These are phyloP conservation scores for Tetrapyrgos nigripes DNA, from an alignment of 1,284 basidiomycete genomes.

Conservation along the genomic window DNA sequence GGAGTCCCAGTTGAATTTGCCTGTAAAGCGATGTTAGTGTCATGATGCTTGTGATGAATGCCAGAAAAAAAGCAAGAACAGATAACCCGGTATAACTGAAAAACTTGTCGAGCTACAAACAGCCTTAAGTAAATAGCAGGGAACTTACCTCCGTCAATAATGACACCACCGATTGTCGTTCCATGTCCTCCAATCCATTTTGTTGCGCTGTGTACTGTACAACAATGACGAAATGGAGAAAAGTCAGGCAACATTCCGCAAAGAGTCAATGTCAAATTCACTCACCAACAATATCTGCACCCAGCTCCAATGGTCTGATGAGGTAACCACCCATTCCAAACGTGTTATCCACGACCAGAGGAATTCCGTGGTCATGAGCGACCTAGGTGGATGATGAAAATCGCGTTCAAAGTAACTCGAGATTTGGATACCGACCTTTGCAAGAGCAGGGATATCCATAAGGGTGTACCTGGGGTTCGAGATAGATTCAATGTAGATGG, in stretches of 20 bases:
- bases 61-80: constrained; percentile 74
- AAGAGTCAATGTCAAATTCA: neutral
- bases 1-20: constrained; percentile 89
- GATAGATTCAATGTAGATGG: constrained; percentile 84
- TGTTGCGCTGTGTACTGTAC: constrained; percentile 80
- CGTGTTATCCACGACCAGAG: constrained; percentile 90
- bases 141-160: constrained; percentile 72
- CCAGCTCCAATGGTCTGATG: constrained; percentile 76
- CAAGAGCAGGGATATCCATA: constrained; percentile 73
- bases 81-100: constrained; percentile 83
- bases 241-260: no score
- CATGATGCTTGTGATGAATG: constrained; percentile 64
- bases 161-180: constrained; percentile 86
- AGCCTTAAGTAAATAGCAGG: constrained; percentile 83
- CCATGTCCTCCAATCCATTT: constrained; percentile 95
- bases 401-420: neutral
- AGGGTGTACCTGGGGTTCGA: constrained; percentile 87
- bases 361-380: constrained; percentile 79
- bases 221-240: constrained; percentile 80
- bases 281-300: constrained; percentile 81
- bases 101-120: constrained; percentile 59
- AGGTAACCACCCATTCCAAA: constrained; percentile 88
- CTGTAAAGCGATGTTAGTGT: no score
- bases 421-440: constrained; percentile 66
- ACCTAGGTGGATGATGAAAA: constrained; percentile 36